Evolutionary conservation across 2,329 filamentous ascomycete species (phyloP), one percentile per base, ranked within the genome.

Genomic region (Verruconis gallopava): DNA sequence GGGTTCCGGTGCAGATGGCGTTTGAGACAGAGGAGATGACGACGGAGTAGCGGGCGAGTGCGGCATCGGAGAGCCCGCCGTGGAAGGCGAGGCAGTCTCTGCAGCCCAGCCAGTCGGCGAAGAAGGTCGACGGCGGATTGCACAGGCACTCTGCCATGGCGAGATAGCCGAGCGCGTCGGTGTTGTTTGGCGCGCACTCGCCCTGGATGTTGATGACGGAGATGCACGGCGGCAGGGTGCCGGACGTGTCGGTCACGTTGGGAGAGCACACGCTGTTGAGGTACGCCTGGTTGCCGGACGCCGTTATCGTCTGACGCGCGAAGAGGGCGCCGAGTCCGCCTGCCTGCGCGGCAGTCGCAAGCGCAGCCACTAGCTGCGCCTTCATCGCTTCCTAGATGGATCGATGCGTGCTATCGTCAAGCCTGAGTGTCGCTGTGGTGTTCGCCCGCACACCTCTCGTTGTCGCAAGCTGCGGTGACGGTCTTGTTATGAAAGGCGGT

Each of bases 81-180:
- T 68, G 64, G 12, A 60, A 50, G 33, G 53, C 54, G 12, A 66
- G 54, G 48, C 65, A 69, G 21, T 56, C 46, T 21, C 64, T 59
- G 50, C 65, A 69, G 39, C 55, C 60, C 6, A 53, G 42, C 63
- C 64, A 67, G 45, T 66, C 61, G 20, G 46, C 28, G 51, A 69
- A 69, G 55, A 58, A 67, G 43, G 55, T 59, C 14, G 40, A 38
- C 12, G 40, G 40, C 28, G 65, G 61, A 6, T 51, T 51, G 53
- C 66, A 69, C 55, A 67, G 63, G 52, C 65, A 65, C 48, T 58
- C 46, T 12, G 56, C 54, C 48, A 56, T 52, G 1, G 56, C 55
- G 14, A 50, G 34, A 28, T 54, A 51, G 14, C 46, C 53, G 14
- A 55, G 48, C 3, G 55, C 48, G 0, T 44, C 40, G 3, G 55